These are phyloP conservation scores for Candida nonsorbophila DNA, from an alignment of 805 yeast species.

Conservation along the genomic window DNA sequence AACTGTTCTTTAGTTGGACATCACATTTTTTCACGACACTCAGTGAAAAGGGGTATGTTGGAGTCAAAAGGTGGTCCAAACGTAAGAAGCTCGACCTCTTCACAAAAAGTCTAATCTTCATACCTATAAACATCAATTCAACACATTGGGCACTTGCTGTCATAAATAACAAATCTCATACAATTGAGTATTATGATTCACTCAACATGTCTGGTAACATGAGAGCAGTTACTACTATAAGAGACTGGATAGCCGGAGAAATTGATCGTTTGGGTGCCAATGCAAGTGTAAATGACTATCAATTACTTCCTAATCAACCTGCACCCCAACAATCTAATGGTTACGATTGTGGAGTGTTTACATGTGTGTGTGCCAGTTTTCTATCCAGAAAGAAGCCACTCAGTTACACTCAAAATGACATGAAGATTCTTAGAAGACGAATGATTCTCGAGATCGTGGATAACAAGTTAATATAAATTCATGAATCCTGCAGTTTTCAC, in stretches of 20 bases:
- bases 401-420: constrained; percentile 61
- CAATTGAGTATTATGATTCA: constrained; percentile 76
- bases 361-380: constrained; percentile 71
- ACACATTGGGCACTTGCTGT: constrained; percentile 93
- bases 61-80: constrained; percentile 24
- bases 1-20: constrained; percentile 64
- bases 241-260: constrained; percentile 65
- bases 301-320: constrained; percentile 17
- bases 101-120: constrained; percentile 59
- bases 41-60: constrained; percentile 65
- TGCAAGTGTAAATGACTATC: constrained; percentile 15
- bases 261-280: constrained; percentile 42
- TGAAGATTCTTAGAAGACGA: constrained; percentile 57
- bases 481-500: constrained; percentile 4
- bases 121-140: constrained; percentile 79
- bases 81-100: constrained; percentile 41
- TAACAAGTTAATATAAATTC: constrained; percentile 23
- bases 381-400: constrained; percentile 48
- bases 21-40: constrained; percentile 84
- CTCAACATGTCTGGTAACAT: constrained; percentile 43
- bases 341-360: constrained; percentile 91
- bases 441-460: constrained; percentile 61
- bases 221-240: constrained; percentile 40
- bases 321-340: constrained; percentile 89
- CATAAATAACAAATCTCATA: constrained; percentile 54